A percentile compares a stretch with the other conserved stretches of the same genome.
phyloP scores from a whole-genome alignment of 495 filamentous ascomycete species.

The Melanomma pulvis-pyrius region DNA sequence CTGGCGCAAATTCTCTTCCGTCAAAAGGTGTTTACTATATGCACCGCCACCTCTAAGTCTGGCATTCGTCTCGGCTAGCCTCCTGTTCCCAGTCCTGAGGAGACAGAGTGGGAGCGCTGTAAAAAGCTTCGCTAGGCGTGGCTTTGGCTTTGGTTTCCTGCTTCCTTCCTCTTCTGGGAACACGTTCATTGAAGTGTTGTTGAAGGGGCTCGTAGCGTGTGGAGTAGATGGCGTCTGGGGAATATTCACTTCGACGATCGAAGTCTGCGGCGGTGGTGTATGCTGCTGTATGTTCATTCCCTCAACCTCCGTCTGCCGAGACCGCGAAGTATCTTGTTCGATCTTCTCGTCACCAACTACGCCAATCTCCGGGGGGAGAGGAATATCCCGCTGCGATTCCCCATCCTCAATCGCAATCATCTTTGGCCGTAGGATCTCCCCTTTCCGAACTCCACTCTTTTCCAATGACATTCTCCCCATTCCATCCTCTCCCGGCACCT shows the following conservation, averaged over 20 bases:
- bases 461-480: not conserved
- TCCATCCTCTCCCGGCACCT: slow-evolving; percentile 4
- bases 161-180: not conserved
- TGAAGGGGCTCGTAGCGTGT: not conserved
- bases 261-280: not conserved
- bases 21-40: not conserved
- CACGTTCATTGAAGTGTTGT: not conserved
- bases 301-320: not conserved
- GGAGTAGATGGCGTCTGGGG: not conserved
- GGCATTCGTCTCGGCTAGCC: not conserved
- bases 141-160: not conserved
- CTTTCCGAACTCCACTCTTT: not conserved
- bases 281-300: not conserved
- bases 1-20: slow-evolving; percentile 13
- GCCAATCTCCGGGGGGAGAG: not conserved
- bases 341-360: not conserved
- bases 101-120: not conserved
- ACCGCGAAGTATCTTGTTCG: not conserved
- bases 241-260: not conserved
- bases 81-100: not conserved
- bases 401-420: not conserved
- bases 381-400: not conserved
- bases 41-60: not conserved
- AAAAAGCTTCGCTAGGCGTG: not conserved
- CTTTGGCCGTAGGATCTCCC: not conserved